phyloP scores from a whole-genome alignment of 495 filamentous ascomycete species.

The Penicillium samsonianum region DNA sequence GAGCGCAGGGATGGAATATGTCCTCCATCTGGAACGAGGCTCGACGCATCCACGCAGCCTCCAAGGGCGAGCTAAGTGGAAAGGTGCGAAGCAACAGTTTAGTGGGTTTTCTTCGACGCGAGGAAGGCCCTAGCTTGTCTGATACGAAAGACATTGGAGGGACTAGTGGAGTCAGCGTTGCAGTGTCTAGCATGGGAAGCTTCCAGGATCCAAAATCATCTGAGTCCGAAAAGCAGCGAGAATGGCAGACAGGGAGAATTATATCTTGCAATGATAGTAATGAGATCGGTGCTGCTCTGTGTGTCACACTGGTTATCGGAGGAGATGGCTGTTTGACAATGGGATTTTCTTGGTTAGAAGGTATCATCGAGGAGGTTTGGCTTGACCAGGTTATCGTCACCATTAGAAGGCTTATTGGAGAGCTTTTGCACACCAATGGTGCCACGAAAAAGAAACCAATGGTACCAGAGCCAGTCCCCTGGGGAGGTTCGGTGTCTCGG shows the following conservation, averaged over 20 bases:
- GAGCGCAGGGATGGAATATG: too few species aligned
- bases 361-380: background rate
- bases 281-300: background rate
- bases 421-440: background rate
- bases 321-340: background rate
- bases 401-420: background rate
- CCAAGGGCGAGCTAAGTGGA: background rate
- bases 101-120: background rate
- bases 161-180: background rate
- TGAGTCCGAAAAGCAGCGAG: background rate
- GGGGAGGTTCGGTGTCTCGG: conserved; percentile 3
- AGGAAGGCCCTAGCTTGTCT: background rate
- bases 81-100: background rate
- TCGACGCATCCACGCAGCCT: background rate
- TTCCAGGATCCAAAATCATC: background rate
- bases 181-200: background rate
- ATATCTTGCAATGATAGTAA: background rate
- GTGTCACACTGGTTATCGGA: background rate
- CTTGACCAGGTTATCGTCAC: background rate
- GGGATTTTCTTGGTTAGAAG: background rate
- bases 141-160: background rate
- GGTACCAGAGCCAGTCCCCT: background rate
- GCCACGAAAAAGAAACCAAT: background rate
- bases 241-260: background rate
- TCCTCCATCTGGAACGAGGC: background rate